These are phyloP conservation scores for Fusarium luffae DNA, from an alignment of 2,329 filamentous ascomycete genomes.

Conservation along the genomic window DNA sequence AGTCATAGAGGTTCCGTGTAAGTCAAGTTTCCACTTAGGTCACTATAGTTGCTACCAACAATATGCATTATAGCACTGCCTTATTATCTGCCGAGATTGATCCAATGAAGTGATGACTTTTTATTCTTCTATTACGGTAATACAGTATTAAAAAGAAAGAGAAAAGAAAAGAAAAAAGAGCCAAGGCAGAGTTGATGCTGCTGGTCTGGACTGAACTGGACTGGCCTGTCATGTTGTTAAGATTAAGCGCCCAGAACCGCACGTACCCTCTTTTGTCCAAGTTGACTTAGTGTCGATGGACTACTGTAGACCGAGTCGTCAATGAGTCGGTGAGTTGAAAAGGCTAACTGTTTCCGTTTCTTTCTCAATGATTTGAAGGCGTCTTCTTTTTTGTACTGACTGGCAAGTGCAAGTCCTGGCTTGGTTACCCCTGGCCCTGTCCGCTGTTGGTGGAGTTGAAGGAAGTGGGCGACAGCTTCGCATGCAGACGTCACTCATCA, in stretches of 20 bases:
- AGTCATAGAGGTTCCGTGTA: slow-evolving; percentile 5
- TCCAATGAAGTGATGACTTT: background rate
- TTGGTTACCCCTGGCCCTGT: slow-evolving; percentile 12
- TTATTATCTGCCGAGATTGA: background rate
- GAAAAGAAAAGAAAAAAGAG: background rate
- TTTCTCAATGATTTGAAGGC: background rate
- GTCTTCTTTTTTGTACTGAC: slow-evolving; percentile 1
- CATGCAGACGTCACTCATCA: slow-evolving; percentile 42
- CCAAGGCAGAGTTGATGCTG: slow-evolving; percentile 12
- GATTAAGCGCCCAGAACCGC: slow-evolving; percentile 22
- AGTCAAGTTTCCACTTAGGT: background rate
- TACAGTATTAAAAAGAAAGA: background rate
- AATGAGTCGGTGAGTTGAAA: slow-evolving; percentile 16
- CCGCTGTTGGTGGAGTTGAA: slow-evolving; percentile 32
- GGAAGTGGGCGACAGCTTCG: slow-evolving; percentile 33
- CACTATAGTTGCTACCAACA: slow-evolving; percentile 2
- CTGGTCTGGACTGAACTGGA: background rate
- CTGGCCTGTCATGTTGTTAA: slow-evolving; percentile 3
- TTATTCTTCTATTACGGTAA: too few species aligned
- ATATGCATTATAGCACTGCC: background rate
- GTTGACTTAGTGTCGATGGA: slow-evolving; percentile 5
- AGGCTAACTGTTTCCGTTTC: background rate
- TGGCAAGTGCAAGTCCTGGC: background rate
- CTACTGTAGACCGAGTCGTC: slow-evolving; percentile 6
- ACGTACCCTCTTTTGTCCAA: slow-evolving; percentile 13